Percentiles rank a stretch among this genome's conserved stretches.
Conservation (phyloP, 345 rosid genomes). For the Lepidium didymum region DNA sequence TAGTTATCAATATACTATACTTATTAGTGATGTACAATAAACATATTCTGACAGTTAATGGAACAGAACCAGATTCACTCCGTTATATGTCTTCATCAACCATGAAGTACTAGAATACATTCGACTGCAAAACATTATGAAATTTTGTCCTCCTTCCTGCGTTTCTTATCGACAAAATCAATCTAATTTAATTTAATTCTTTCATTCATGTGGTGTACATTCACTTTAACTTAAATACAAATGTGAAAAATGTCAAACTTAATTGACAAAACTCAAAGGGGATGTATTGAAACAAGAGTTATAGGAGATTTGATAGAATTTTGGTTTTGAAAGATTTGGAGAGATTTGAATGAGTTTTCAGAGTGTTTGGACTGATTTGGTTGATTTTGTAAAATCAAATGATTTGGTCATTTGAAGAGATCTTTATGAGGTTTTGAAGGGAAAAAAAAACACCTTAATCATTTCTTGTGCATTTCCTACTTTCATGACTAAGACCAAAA, state of each 20-base stretch:
- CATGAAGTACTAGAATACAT: slow-evolving; percentile 7
- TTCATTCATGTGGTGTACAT: not conserved
- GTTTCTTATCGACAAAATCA: not conserved
- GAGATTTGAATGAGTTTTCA: too few relatives aligned
- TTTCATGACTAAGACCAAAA: not conserved
- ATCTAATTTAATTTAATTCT: not conserved
- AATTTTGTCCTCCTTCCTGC: not conserved
- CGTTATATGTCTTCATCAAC: slow-evolving; percentile 16
- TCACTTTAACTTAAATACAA: not conserved
- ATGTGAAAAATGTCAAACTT: not conserved
- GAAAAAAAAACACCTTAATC: too few relatives aligned
- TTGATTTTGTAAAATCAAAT: too few relatives aligned
- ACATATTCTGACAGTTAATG: slow-evolving; percentile 12
- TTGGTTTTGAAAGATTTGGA: too few relatives aligned
- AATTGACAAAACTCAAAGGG: too few relatives aligned
- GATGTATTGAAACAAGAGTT: too few relatives aligned
- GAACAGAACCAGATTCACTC: slow-evolving; percentile 21
- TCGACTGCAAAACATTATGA: slow-evolving; percentile 13
- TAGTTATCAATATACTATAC: not conserved
- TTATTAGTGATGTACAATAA: slow-evolving; percentile 12
- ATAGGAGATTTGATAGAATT: too few relatives aligned
- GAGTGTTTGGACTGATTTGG: too few relatives aligned
- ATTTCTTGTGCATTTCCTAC: not conserved
- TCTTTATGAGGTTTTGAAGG: too few relatives aligned
- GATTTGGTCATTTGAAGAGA: too few relatives aligned